phyloP scores from a whole-genome alignment of 2,329 filamentous ascomycete genomes.

The Pseudogymnoascus sp. region DNA sequence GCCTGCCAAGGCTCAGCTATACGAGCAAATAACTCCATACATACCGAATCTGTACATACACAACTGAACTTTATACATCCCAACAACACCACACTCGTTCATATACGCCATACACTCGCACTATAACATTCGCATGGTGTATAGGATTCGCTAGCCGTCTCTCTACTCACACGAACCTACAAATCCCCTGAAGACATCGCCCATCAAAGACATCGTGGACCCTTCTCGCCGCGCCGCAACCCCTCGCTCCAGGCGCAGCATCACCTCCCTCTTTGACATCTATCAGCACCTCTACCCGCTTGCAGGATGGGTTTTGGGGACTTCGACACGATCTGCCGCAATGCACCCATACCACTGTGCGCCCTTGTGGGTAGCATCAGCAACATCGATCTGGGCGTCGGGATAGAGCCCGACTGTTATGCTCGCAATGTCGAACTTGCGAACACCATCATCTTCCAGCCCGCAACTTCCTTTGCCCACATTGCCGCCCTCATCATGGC shows the following conservation, averaged over 20 bases:
- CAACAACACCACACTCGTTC: constrained; percentile 4
- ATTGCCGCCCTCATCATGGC: constrained; percentile 88
- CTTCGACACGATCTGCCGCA: constrained; percentile 78
- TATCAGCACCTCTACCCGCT: background rate
- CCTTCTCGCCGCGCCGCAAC: constrained; percentile 2
- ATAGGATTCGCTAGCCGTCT: background rate
- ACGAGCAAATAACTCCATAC: constrained; percentile 6
- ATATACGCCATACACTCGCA: background rate
- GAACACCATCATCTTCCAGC: constrained; percentile 98
- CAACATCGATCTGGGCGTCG: constrained; percentile 56
- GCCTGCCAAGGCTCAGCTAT: background rate
- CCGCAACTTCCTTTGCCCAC: constrained; percentile 83
- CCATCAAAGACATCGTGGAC: background rate
- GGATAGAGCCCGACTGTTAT: constrained; percentile 86
- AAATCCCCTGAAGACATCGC: background rate
- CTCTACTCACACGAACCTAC: background rate
- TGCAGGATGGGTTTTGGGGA: constrained; percentile 79
- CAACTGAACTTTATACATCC: constrained; percentile 4
- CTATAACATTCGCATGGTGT: background rate
- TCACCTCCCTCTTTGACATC: background rate
- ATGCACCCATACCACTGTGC: constrained; percentile 80
- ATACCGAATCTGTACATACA: constrained; percentile 1
- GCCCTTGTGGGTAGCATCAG: constrained; percentile 71
- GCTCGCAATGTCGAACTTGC: constrained; percentile 90
- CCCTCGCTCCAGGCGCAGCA: constrained; percentile 9